Evolutionary conservation across 2,329 filamentous ascomycete species (phyloP), one percentile per base, ranked within the genome.

Genomic region (Herpotrichia juniperi): DNA sequence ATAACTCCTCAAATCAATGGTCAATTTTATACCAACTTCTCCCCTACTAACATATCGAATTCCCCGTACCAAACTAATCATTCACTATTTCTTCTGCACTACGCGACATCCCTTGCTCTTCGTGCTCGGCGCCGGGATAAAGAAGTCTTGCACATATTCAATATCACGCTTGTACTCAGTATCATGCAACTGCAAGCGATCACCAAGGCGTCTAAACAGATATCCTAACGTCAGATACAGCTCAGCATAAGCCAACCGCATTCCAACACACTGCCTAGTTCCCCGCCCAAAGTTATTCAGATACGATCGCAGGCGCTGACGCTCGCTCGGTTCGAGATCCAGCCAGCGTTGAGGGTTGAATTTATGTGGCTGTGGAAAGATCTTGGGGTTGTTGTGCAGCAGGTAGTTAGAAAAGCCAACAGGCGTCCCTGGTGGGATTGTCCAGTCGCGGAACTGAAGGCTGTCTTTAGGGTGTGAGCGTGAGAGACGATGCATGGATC

Each of bases 231-330:
- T 57, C 5, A 65, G 30, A 42, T 63, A 59, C 9, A 61, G n/a
- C 42, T 59, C 56, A 4, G 53, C 53, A 50, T 51, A 51, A 6
- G 58, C 62, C 2, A 62, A 42, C 32, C 64, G 57, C 50, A 61
- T 68, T 1, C 69, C 70, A 7, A 68, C 43, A 42, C 70, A 73
- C 7, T 53, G 56, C 16, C 63, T 58, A 2, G 51, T 67, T 11
- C 69, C 71, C 45, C 64, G 69, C 12, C 57, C 62, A 40, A 69
- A 69, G 1, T 64, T 59, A 7, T 70, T 58, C 1, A 71, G 53
- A 44, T 66, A 67, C 9, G 48, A 51, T 42, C 66, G 59, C 6
- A 66, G 58, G 40, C 40, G 39, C 16, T 40, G 14, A n/a, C 24
- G 48, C 25, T 30, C 47, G 14, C 16, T n/a, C 26, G 21, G n/a